Conservation (phyloP, 805 yeast species). For the Candida golubevii region DNA sequence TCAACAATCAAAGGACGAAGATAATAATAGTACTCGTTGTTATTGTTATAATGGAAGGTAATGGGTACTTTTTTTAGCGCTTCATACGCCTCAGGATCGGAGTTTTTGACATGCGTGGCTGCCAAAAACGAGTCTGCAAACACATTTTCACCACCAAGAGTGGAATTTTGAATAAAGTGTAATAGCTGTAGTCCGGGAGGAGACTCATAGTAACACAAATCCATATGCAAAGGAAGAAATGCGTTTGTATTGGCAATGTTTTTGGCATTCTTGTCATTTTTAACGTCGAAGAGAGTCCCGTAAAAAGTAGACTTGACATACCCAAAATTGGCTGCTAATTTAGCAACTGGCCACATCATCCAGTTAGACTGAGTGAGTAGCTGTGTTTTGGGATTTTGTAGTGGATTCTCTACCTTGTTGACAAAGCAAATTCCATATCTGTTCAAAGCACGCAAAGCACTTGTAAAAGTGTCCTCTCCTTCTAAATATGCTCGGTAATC, state of each 20-base stretch:
- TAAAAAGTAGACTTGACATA: constrained; percentile 68
- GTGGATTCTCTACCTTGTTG: constrained; percentile 47
- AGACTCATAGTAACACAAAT: constrained; percentile 68
- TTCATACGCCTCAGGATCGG: constrained; percentile 58
- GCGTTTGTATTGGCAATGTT: constrained; percentile 67
- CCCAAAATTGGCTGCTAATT: constrained; percentile 51
- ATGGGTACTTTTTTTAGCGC: constrained; percentile 62
- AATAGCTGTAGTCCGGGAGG: constrained; percentile 77
- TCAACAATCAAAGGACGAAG: constrained; percentile 62
- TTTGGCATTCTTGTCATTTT: constrained; percentile 44
- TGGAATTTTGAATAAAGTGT: constrained; percentile 53
- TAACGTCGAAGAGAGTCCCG: constrained; percentile 68
- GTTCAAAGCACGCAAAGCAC: constrained; percentile 45
- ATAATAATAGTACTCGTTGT: constrained; percentile 56
- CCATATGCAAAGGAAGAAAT: constrained; percentile 73
- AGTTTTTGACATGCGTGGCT: constrained; percentile 48
- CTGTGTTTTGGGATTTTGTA: constrained; percentile 21
- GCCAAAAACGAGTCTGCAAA: constrained; percentile 71
- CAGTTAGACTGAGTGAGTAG: constrained; percentile 41
- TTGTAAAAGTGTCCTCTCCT: constrained; percentile 27
- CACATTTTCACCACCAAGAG: constrained; percentile 62
- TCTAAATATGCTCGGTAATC: constrained; percentile 38
- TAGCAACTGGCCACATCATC: constrained; percentile 34
- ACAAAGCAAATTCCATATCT: constrained; percentile 55
- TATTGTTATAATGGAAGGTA: constrained; percentile 64